A percentile compares a stretch with the other conserved stretches of the same genome.
These are phyloP conservation scores for Tetrapisispora nanseiensis DNA, from an alignment of 805 yeast species.

Conservation along the genomic window DNA sequence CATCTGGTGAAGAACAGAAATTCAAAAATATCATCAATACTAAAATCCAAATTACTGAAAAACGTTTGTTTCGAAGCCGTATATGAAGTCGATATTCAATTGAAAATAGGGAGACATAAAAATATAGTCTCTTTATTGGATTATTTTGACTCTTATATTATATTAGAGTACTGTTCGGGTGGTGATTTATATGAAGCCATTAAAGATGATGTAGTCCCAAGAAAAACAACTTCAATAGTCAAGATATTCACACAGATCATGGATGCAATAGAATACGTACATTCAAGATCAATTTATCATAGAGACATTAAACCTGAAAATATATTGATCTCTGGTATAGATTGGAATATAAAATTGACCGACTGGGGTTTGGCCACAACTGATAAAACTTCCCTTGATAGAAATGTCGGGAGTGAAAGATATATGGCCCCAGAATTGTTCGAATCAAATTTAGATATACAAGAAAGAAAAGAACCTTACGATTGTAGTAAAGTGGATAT, in stretches of 20 bases:
- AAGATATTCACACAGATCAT: slow-evolving; percentile 53
- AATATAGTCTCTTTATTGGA: slow-evolving; percentile 54
- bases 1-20: slow-evolving; percentile 18
- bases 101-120: slow-evolving; percentile 47
- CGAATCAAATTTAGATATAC: slow-evolving; percentile 36
- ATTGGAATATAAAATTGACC: slow-evolving; percentile 52
- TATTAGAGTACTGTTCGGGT: slow-evolving; percentile 75
- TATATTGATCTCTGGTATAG: slow-evolving; percentile 44
- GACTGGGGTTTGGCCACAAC: slow-evolving; percentile 69
- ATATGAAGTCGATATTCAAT: slow-evolving; percentile 58
- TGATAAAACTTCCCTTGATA: slow-evolving; percentile 47
- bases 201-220: slow-evolving; percentile 49
- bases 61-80: slow-evolving; percentile 47
- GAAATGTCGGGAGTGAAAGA: slow-evolving; percentile 82
- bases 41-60: slow-evolving; percentile 31
- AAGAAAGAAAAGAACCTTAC: slow-evolving; percentile 43
- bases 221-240: slow-evolving; percentile 36
- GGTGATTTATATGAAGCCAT: slow-evolving; percentile 84
- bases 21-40: slow-evolving; percentile 30
- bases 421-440: slow-evolving; percentile 94
- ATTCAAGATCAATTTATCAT: slow-evolving; percentile 61
- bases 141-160: slow-evolving; percentile 56
- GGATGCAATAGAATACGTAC: slow-evolving; percentile 71
- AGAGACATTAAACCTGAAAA: slow-evolving; percentile 78
- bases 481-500: slow-evolving; percentile 76